Evolutionary conservation across 495 filamentous ascomycete genomes (phyloP), one percentile per base, ranked within the genome.

Genomic region (Melanomma pulvis-pyrius): DNA sequence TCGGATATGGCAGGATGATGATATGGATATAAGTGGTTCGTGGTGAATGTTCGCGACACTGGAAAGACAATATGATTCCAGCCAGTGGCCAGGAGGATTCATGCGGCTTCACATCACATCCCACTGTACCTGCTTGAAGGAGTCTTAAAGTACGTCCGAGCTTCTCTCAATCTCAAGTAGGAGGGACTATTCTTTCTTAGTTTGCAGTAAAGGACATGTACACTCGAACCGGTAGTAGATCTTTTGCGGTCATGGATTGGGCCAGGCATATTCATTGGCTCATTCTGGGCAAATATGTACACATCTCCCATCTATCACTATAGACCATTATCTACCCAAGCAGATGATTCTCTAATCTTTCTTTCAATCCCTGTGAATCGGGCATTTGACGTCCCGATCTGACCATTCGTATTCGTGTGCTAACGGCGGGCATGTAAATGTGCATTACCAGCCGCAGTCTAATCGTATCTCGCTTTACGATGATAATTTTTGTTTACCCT

Each of bases 401-500:
- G 39, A 44, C 39, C 39, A 3, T 11, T 44, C 39, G 39, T 44
- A 44, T 44, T 44, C 39, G 39, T 44, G 39, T 44, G 39, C 3
- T 44, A 44, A 44, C 9, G 39, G 5, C 39, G 39, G 39, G 39
- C 39, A 44, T 44, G 39, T 34, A 4, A 4, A 34, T 34, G 30
- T 4, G 39, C n/a, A 15, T 15, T 17, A 6, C 51, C 51, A 32
- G 32, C 50, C 59, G 26, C 59, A 53, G 22, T 32, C 15, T 39
- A n/a, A 34, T 56, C 61, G 61, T 64, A 64, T 64, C 21, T 64
- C 61, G 61, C 13, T 36, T 62, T 52, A 25, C 29, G 32, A 21
- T 41, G 30, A 60, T 60, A 21, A 46, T 48, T 57, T 34, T 19
- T 3, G 13, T 9, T 0, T 57, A 5, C 29, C 12, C 36, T 21